phyloP scores from a whole-genome alignment of 345 rosid species.

The Excoecaria cochinchinensis region DNA sequence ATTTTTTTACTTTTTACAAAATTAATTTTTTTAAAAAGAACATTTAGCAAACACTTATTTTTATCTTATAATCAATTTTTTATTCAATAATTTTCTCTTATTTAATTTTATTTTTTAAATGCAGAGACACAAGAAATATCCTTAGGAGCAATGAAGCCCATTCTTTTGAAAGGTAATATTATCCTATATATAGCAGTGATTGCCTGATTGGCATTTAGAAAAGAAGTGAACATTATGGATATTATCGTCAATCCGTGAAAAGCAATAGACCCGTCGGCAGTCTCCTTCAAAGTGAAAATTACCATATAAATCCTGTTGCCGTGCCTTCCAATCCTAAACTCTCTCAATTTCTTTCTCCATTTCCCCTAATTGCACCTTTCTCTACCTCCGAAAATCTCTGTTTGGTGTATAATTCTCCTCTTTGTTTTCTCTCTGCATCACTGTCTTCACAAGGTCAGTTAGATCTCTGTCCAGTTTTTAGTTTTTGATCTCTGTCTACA shows the following conservation, averaged over 20 bases:
- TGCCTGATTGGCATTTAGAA: neutral
- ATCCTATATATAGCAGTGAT: no score
- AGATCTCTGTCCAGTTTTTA: neutral
- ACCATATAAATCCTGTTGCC: neutral
- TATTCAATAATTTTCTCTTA: no score
- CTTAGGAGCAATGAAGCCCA: no score
- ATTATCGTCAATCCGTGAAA: neutral
- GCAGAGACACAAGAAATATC: no score
- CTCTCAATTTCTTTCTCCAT: neutral
- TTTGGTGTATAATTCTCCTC: neutral
- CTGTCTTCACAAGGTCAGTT: slow-evolving; percentile 20
- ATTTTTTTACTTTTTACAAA: no score
- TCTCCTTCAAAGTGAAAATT: neutral
- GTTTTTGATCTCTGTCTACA: neutral
- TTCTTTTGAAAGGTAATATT: no score
- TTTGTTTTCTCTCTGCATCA: neutral
- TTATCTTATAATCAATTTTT: no score
- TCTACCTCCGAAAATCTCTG: neutral
- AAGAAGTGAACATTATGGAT: neutral
- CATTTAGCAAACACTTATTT: no score
- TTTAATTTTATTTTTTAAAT: no score
- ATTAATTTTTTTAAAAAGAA: no score
- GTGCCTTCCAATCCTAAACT: neutral
- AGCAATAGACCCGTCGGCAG: slow-evolving; percentile 6
- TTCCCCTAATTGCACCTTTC: neutral